These are phyloP conservation scores for Penicillium odoratum DNA, from an alignment of 495 filamentous ascomycete genomes.

Conservation along the genomic window DNA sequence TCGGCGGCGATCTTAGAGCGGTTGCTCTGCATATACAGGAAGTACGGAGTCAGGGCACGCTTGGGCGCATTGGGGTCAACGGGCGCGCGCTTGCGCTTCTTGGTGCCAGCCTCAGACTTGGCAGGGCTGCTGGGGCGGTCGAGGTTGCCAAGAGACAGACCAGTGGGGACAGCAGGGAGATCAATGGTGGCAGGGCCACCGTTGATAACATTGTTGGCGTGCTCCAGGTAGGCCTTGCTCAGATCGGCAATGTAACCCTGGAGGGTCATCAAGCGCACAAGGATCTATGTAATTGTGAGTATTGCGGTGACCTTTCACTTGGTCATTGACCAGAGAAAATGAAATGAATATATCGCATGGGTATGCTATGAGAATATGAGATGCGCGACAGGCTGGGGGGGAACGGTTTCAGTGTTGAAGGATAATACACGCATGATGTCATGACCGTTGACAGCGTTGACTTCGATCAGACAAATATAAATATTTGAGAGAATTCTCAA, in stretches of 20 bases:
- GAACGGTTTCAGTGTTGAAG: not conserved
- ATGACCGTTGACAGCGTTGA: not conserved
- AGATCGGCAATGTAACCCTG: constrained; percentile 72
- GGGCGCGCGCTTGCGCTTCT: constrained; percentile 78
- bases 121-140: constrained; percentile 39
- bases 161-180: constrained; percentile 47
- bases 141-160: constrained; percentile 43
- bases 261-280: constrained; percentile 69
- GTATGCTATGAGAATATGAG: not conserved
- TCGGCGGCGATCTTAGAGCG: constrained; percentile 74
- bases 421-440: not conserved
- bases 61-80: constrained; percentile 95
- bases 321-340: not conserved
- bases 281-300: constrained; percentile 52
- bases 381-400: not conserved
- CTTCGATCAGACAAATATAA: not conserved
- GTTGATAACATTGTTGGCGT: constrained; percentile 75
- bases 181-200: constrained; percentile 56
- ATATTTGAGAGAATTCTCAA: not conserved
- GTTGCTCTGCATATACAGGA: constrained; percentile 86
- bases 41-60: constrained; percentile 89
- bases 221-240: constrained; percentile 75
- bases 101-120: constrained; percentile 62
- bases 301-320: not conserved
- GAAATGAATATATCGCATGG: not conserved